Percentiles rank a stretch among this genome's conserved stretches.
These are phyloP conservation scores for Macrophomina pseudophaseolina DNA, from an alignment of 2,329 filamentous ascomycete genomes.

Conservation along the genomic window DNA sequence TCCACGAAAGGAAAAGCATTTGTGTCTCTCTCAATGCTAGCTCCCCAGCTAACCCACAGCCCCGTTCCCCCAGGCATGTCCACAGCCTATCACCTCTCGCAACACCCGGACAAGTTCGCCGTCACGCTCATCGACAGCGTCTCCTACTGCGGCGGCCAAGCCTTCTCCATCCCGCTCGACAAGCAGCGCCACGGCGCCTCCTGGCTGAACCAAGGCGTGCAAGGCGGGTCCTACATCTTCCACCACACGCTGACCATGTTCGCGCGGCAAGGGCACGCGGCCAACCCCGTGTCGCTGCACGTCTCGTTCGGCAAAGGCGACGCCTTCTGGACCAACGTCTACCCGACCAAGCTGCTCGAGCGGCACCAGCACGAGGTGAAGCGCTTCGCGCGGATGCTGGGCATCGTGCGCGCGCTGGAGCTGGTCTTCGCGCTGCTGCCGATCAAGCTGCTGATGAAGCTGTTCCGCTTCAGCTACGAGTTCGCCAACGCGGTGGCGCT, in stretches of 20 bases:
- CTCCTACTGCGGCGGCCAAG: constrained; percentile 65
- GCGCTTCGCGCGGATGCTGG: constrained; percentile 60
- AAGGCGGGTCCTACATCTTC: constrained; percentile 69
- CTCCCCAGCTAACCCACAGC: background rate
- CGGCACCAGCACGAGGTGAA: constrained; percentile 62
- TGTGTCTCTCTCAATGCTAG: no score
- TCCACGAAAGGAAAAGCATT: no score
- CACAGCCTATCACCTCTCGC: constrained; percentile 69
- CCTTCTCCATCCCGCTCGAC: constrained; percentile 63
- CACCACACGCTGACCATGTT: constrained; percentile 72
- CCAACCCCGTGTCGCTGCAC: constrained; percentile 64
- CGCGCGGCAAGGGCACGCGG: constrained; percentile 59
- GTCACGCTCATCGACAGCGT: constrained; percentile 64
- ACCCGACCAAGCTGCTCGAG: constrained; percentile 63
- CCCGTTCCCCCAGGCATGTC: constrained; percentile 55
- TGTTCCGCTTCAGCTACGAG: constrained; percentile 72
- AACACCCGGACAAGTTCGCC: constrained; percentile 69
- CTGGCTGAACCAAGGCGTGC: constrained; percentile 68
- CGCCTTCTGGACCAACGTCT: constrained; percentile 70
- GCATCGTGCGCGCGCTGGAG: constrained; percentile 65
- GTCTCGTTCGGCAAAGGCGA: constrained; percentile 68
- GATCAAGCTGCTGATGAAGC: constrained; percentile 67
- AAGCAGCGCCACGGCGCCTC: constrained; percentile 61
- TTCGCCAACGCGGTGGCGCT: constrained; percentile 74
- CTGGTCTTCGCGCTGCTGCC: constrained; percentile 64